A percentile compares a stretch with the other conserved stretches of the same genome.
These are phyloP conservation scores for Pseudomonodictys pantanalensis DNA, from an alignment of 495 filamentous ascomycete genomes.

Conservation along the genomic window DNA sequence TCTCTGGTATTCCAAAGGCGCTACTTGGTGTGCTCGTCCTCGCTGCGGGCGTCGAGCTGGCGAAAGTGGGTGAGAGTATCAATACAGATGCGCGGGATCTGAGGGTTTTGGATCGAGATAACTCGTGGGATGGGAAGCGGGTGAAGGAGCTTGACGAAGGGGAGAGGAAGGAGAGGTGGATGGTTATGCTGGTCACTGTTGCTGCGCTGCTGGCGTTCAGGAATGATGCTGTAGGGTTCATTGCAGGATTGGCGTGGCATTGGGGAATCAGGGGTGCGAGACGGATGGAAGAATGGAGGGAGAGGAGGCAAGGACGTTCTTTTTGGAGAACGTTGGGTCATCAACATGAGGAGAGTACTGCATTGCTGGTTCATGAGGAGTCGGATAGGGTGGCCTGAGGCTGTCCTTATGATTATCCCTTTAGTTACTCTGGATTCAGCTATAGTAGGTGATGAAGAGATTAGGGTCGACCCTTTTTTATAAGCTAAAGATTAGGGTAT, in stretches of 20 bases:
- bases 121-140: slow-evolving; percentile 23
- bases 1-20: slow-evolving; percentile 67
- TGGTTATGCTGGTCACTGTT: slow-evolving; percentile 82
- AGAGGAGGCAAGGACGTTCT: slow-evolving; percentile 3
- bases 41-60: slow-evolving; percentile 81
- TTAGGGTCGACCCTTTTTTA: too few relatives aligned
- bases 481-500: too few relatives aligned
- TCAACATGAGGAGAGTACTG: slow-evolving; percentile 8
- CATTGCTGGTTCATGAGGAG: slow-evolving; percentile 10
- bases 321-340: slow-evolving; percentile 19
- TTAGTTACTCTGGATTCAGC: too few relatives aligned
- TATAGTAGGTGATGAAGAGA: too few relatives aligned
- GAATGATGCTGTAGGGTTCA: slow-evolving; percentile 84
- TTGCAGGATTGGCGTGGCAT: slow-evolving; percentile 73
- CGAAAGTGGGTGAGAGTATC: slow-evolving; percentile 76
- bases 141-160: slow-evolving; percentile 50
- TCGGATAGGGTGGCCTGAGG: slow-evolving; percentile 10
- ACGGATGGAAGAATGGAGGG: slow-evolving; percentile 14
- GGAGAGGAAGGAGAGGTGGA: slow-evolving; percentile 70
- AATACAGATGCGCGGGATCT: slow-evolving; percentile 70
- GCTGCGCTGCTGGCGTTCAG: slow-evolving; percentile 78
- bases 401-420: too few relatives aligned
- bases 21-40: slow-evolving; percentile 85
- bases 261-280: slow-evolving; percentile 40
- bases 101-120: slow-evolving; percentile 42